Evolutionary conservation across 306 rosid species (phyloP).

Genomic region (Inga oerstediana): DNA sequence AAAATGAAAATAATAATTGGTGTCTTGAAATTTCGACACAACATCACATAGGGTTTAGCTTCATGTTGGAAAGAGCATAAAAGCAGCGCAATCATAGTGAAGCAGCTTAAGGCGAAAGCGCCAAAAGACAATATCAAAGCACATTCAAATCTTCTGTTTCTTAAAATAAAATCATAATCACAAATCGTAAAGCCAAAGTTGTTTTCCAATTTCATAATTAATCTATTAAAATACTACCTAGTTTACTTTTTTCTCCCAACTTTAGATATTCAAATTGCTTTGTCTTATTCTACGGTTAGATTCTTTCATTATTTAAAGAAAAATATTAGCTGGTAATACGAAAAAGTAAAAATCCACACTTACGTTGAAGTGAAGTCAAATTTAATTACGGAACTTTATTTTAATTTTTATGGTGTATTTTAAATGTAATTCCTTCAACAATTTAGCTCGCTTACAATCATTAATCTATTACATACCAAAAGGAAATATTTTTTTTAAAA

Average conservation of each 20-base stretch:
- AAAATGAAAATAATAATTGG: background rate
- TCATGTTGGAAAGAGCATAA: background rate
- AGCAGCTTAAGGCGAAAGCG: constrained; percentile 2
- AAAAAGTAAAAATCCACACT: background rate
- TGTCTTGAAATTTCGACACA: background rate
- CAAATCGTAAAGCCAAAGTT: constrained; percentile 21
- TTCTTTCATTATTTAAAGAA: background rate
- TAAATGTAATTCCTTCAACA: background rate
- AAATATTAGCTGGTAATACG: background rate
- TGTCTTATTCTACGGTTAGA: background rate
- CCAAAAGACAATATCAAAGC: background rate
- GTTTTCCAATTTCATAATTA: background rate
- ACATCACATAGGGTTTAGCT: background rate
- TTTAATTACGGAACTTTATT: background rate
- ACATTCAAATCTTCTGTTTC: background rate
- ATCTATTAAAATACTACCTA: background rate
- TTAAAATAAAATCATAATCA: background rate
- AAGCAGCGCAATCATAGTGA: background rate
- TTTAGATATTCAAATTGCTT: background rate
- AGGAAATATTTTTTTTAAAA: background rate
- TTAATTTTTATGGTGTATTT: background rate
- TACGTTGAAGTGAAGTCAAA: background rate
- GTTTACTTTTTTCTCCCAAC: background rate
- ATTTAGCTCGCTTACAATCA: background rate
- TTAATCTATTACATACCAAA: background rate